Evolutionary conservation across 805 yeast genomes (phyloP).

Genomic region (Scheffersomyces lignosus): DNA sequence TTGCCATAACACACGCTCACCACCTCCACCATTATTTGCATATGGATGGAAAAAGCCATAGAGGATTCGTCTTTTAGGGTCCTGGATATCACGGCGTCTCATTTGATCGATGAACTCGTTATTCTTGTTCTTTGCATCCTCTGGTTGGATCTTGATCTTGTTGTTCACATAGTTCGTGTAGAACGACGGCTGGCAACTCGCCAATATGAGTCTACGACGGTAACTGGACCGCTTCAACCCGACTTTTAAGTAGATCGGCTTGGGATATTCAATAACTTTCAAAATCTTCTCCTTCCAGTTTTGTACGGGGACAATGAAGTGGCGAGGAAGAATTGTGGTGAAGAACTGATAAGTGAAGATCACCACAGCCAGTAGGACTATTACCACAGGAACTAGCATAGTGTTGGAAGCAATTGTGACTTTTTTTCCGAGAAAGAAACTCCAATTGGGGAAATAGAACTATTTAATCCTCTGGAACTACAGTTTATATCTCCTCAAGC

Average conservation of each 20-base stretch:
- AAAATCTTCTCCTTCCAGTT: constrained; percentile 37
- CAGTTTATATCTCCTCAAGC: too few relatives aligned
- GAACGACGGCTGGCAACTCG: constrained; percentile 36
- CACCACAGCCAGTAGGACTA: constrained; percentile 5
- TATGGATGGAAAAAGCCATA: constrained; percentile 95
- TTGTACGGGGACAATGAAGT: constrained; percentile 39
- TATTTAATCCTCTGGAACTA: too few relatives aligned
- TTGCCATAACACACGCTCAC: constrained; percentile 95
- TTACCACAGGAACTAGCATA: too few relatives aligned
- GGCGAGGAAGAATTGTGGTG: constrained; percentile 29
- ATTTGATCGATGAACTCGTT: constrained; percentile 23
- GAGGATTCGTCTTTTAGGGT: constrained; percentile 43
- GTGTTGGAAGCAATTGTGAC: too few relatives aligned
- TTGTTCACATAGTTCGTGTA: constrained; percentile 39
- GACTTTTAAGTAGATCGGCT: constrained; percentile 35
- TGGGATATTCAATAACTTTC: constrained; percentile 31
- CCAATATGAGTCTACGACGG: constrained; percentile 37
- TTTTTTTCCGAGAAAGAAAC: too few relatives aligned
- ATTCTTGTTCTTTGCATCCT: constrained; percentile 23
- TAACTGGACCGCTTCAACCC: constrained; percentile 39
- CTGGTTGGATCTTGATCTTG: constrained; percentile 33
- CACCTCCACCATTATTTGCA: constrained; percentile 97
- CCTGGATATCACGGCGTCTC: constrained; percentile 33
- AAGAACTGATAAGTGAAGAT: constrained; percentile 19
- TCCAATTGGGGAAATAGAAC: too few relatives aligned